Percentiles rank a stretch among this genome's conserved stretches.
Evolutionary conservation across 2,329 filamentous ascomycete genomes (phyloP).

Genomic region (Hypoxylon sp.): DNA sequence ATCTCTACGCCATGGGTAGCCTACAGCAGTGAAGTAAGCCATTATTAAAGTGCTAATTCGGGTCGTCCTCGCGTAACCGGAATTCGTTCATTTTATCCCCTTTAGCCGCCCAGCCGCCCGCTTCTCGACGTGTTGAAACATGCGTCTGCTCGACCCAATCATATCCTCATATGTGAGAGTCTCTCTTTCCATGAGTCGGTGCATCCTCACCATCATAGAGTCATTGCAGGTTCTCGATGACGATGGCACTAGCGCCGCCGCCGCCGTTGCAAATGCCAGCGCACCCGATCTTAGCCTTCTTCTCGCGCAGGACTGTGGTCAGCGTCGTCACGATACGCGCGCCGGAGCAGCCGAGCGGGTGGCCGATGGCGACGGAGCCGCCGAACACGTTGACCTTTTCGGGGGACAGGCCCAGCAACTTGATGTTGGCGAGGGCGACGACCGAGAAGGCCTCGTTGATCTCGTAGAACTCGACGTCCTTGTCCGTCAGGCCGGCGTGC

Average conservation of each 20-base stretch:
- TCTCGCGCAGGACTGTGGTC: slow-evolving; percentile 88
- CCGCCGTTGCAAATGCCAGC: slow-evolving; percentile 99
- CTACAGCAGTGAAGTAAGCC: slow-evolving; percentile 5
- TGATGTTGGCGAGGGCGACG: slow-evolving; percentile 95
- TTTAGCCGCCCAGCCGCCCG: not conserved
- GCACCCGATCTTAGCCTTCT: slow-evolving; percentile 92
- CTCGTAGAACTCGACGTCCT: slow-evolving; percentile 92
- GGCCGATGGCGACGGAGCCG: slow-evolving; percentile 94
- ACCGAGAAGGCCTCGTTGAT: slow-evolving; percentile 99
- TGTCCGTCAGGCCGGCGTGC: slow-evolving; percentile 86
- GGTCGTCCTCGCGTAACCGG: slow-evolving; percentile 20
- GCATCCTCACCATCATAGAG: slow-evolving; percentile 10
- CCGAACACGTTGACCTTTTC: slow-evolving; percentile 97
- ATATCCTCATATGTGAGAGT: slow-evolving; percentile 31
- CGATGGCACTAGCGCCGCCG: slow-evolving; percentile 92
- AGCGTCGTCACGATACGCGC: slow-evolving; percentile 94
- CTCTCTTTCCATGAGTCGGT: slow-evolving; percentile 12
- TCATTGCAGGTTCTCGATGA: slow-evolving; percentile 82
- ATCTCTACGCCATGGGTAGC: not conserved
- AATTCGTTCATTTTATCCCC: not conserved
- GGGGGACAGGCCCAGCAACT: slow-evolving; percentile 83
- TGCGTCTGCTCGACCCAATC: not conserved
- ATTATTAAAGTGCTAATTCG: slow-evolving; percentile 17
- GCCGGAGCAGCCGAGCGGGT: slow-evolving; percentile 93
- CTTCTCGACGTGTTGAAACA: slow-evolving; percentile 15